A percentile compares a stretch with the other conserved stretches of the same genome.
These are phyloP conservation scores for Remersonia thermophila DNA, from an alignment of 2,329 filamentous ascomycete species.

Conservation along the genomic window DNA sequence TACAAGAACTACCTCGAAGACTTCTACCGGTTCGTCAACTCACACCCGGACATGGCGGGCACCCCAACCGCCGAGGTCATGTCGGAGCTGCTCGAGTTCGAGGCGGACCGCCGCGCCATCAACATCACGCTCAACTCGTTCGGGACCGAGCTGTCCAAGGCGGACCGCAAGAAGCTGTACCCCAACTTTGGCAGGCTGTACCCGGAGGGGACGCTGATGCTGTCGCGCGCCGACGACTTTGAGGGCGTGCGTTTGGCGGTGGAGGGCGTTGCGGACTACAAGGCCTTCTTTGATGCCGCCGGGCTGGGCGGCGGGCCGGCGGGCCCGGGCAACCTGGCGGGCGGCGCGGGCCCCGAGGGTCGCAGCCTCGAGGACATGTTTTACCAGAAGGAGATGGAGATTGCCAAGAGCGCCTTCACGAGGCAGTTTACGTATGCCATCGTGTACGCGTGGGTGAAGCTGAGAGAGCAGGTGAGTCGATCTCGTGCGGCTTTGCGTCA, in stretches of 20 bases:
- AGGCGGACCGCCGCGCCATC: conserved; percentile 91
- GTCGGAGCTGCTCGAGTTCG: conserved; percentile 90
- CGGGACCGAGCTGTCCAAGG: conserved; percentile 87
- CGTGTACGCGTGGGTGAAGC: conserved; percentile 95
- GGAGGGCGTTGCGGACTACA: conserved; percentile 87
- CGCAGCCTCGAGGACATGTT: conserved; percentile 95
- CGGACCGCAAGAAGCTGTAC: conserved; percentile 91
- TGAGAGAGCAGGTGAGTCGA: conserved; percentile 88
- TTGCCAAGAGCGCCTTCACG: conserved; percentile 89
- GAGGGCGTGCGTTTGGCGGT: conserved; percentile 90
- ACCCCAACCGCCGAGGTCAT: conserved; percentile 91
- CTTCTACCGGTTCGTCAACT: conserved; percentile 90
- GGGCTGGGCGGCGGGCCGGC: conserved; percentile 60
- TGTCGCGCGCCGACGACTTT: conserved; percentile 86
- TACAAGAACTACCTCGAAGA: conserved; percentile 99
- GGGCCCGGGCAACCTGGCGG: conserved; percentile 72
- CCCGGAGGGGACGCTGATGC: conserved; percentile 88
- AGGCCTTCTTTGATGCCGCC: conserved; percentile 87
- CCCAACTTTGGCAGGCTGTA: conserved; percentile 84
- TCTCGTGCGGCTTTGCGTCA: too few species aligned
- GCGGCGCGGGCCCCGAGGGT: conserved; percentile 65
- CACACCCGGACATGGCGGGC: conserved; percentile 70
- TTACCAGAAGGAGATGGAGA: conserved; percentile 99
- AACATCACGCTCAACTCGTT: conserved; percentile 99
- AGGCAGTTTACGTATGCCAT: conserved; percentile 90